A percentile compares a stretch with the other conserved stretches of the same genome.
Evolutionary conservation across 2,329 filamentous ascomycete genomes (phyloP).

Genomic region (Arthrinium phaeospermum): DNA sequence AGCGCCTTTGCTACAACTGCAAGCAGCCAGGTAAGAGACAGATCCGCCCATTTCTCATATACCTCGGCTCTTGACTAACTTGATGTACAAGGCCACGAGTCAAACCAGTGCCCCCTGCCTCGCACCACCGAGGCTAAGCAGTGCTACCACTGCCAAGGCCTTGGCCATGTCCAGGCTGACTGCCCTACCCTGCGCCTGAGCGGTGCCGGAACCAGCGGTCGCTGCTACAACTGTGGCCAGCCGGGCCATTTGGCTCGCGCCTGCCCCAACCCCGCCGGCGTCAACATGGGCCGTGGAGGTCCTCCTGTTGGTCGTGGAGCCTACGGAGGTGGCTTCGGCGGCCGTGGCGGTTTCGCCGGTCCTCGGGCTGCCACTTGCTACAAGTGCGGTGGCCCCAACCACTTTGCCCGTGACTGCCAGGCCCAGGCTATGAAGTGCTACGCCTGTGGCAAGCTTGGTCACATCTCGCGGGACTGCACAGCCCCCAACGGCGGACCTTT

Average conservation of each 20-base stretch:
- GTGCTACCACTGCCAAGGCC: conserved; percentile 99
- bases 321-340: conserved; percentile 62
- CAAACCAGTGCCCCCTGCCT: conserved; percentile 94
- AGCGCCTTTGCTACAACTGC: conserved; percentile 99
- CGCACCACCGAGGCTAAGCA: conserved; percentile 99
- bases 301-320: conserved; percentile 73
- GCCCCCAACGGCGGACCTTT: conserved; percentile 94
- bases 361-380: conserved; percentile 74
- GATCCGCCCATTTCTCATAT: not conserved
- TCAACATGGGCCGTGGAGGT: conserved; percentile 66
- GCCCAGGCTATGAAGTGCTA: conserved; percentile 99
- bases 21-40: conserved; percentile 73
- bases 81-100: conserved; percentile 76
- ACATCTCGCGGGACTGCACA: conserved; percentile 93
- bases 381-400: conserved; percentile 87
- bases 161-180: conserved; percentile 98
- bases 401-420: conserved; percentile 98
- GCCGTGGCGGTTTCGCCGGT: conserved; percentile 76
- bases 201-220: conserved; percentile 79
- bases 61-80: not conserved
- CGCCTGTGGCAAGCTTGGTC: conserved; percentile 91
- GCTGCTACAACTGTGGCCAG: conserved; percentile 97
- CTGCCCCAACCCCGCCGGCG: conserved; percentile 77
- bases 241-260: conserved; percentile 91
- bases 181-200: conserved; percentile 95